Evolutionary conservation across 495 filamentous ascomycete genomes (phyloP).

Genomic region (Xylaria cubensis): DNA sequence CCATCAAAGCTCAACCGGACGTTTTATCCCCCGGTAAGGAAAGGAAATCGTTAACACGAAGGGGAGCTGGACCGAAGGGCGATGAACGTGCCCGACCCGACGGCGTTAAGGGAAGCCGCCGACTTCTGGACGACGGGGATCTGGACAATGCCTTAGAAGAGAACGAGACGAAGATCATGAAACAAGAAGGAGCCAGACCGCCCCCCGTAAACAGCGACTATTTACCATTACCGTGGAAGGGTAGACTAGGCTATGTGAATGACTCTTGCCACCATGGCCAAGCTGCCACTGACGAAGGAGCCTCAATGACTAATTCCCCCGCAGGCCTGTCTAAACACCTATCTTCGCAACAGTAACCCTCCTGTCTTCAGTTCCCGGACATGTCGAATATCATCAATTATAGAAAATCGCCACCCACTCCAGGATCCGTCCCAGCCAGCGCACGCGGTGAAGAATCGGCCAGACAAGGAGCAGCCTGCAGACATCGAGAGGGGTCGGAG

Average conservation of each 20-base stretch:
- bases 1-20: slow-evolving; percentile 18
- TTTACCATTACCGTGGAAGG: slow-evolving; percentile 92
- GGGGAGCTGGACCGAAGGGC: slow-evolving; percentile 16
- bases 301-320: slow-evolving; percentile 30
- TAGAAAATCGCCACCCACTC: slow-evolving; percentile 86
- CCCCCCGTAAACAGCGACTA: slow-evolving; percentile 86
- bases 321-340: slow-evolving; percentile 90
- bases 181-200: slow-evolving; percentile 59
- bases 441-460: slow-evolving; percentile 82
- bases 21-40: slow-evolving; percentile 10
- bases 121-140: slow-evolving; percentile 29
- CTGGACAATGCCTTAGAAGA: slow-evolving; percentile 21
- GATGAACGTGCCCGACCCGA: slow-evolving; percentile 18
- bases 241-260: slow-evolving; percentile 86
- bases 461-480: slow-evolving; percentile 71
- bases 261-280: slow-evolving; percentile 17
- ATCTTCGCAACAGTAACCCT: slow-evolving; percentile 83
- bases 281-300: slow-evolving; percentile 6
- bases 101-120: slow-evolving; percentile 42
- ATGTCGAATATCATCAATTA: slow-evolving; percentile 87
- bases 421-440: slow-evolving; percentile 74
- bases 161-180: slow-evolving; percentile 47
- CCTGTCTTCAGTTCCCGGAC: slow-evolving; percentile 91
- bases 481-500: slow-evolving; percentile 64
- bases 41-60: slow-evolving; percentile 9